A percentile compares a stretch with the other conserved stretches of the same genome.
Evolutionary conservation across 305 asterid genomes (phyloP).

Genomic region (Caryopteris hybrid): DNA sequence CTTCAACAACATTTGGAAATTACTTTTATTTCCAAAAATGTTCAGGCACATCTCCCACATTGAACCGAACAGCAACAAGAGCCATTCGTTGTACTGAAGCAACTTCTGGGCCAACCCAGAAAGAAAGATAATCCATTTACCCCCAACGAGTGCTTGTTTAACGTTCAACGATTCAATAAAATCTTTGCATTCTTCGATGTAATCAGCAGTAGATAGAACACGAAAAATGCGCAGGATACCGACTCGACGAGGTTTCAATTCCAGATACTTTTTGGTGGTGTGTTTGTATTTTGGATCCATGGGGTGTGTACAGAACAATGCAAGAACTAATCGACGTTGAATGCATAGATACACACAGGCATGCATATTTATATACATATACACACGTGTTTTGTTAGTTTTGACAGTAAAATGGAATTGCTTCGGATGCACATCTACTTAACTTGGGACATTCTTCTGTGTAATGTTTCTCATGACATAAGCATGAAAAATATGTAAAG

Average conservation of each 20-base stretch:
- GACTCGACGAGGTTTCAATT: slow-evolving; percentile 35
- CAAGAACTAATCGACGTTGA: no score
- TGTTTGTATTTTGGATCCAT: no score
- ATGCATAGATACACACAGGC: no score
- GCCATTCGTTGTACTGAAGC: slow-evolving; percentile 19
- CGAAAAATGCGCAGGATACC: slow-evolving; percentile 27
- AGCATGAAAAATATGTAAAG: no score
- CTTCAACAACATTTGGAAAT: slow-evolving; percentile 18
- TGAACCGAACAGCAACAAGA: slow-evolving; percentile 27
- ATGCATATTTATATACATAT: no score
- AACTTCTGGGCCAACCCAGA: slow-evolving; percentile 28
- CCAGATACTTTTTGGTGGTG: slow-evolving; percentile 10
- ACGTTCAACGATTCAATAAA: slow-evolving; percentile 23
- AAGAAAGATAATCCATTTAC: slow-evolving; percentile 20
- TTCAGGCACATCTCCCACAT: slow-evolving; percentile 38
- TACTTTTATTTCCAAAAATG: slow-evolving; percentile 25
- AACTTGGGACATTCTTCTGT: no score
- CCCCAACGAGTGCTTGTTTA: slow-evolving; percentile 17
- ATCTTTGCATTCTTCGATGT: slow-evolving; percentile 19
- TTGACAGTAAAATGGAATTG: no score
- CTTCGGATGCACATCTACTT: no score
- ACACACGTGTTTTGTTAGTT: no score
- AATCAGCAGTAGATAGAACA: slow-evolving; percentile 25
- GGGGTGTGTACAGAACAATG: no score
- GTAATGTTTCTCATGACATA: no score